Evolutionary conservation across 108 stramenopile species (phyloP).

Genomic region (Skeletonema potamos): DNA sequence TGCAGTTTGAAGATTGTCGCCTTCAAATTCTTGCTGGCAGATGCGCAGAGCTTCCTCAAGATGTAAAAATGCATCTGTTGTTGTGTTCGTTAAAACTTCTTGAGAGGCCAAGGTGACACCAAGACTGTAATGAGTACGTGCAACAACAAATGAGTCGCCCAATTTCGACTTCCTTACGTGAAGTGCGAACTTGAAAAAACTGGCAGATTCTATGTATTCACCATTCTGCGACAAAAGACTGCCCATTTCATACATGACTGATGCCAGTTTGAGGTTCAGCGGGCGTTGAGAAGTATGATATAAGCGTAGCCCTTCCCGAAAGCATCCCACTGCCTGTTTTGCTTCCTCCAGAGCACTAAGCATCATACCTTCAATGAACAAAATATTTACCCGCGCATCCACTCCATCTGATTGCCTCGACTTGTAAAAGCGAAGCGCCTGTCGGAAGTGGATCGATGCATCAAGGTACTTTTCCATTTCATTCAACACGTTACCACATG

Average conservation of each 20-base stretch:
- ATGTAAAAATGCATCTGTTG: conserved; percentile 17
- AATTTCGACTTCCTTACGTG: conserved; percentile 21
- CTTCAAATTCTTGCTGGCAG: conserved; percentile 22
- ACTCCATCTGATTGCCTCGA: conserved; percentile 4
- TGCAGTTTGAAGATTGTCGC: conserved; percentile 28
- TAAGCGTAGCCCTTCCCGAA: conserved; percentile 16
- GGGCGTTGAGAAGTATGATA: conserved; percentile 14
- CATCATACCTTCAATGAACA: conserved; percentile 48
- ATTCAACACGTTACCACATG: conserved; percentile 64
- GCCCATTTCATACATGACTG: conserved; percentile 44
- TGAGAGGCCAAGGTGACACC: conserved; percentile 41
- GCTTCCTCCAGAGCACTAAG: conserved; percentile 26
- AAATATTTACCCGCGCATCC: neutral
- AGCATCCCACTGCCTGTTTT: conserved; percentile 19
- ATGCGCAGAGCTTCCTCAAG: conserved; percentile 36
- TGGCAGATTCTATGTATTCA: conserved; percentile 21
- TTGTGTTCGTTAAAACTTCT: conserved; percentile 10
- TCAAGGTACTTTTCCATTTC: conserved; percentile 67
- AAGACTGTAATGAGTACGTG: conserved; percentile 45
- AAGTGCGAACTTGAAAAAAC: conserved; percentile 34
- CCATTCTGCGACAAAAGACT: conserved; percentile 20
- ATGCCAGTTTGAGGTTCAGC: conserved; percentile 29
- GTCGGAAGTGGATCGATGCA: conserved; percentile 32
- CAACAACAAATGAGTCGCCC: conserved; percentile 39
- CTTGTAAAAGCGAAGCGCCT: conserved; percentile 34